Percentiles rank a stretch among this genome's conserved stretches.
Evolutionary conservation across 2,329 filamentous ascomycete genomes (phyloP).

Genomic region (Alternaria sp.): DNA sequence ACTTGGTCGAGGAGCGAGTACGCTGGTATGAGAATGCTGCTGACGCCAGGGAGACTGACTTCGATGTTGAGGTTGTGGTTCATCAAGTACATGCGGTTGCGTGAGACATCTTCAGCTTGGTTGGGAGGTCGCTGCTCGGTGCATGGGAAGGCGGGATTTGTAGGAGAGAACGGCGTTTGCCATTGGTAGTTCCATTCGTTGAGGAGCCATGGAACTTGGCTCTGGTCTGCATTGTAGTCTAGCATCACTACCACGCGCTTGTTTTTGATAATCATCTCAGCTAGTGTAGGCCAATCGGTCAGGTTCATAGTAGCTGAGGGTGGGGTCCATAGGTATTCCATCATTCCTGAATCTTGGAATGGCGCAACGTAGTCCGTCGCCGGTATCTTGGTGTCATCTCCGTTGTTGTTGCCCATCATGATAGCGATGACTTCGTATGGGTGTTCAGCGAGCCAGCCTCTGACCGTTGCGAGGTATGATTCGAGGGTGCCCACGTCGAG

Average conservation of each 20-base stretch:
- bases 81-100: constrained; percentile 76
- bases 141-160: constrained; percentile 76
- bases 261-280: constrained; percentile 59
- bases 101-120: constrained; percentile 60
- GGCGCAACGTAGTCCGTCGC: constrained; percentile 71
- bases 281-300: constrained; percentile 84
- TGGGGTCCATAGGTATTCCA: constrained; percentile 77
- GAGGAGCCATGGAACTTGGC: constrained; percentile 80
- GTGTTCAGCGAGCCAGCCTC: constrained; percentile 75
- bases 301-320: constrained; percentile 74
- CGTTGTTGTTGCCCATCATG: constrained; percentile 79
- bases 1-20: constrained; percentile 39
- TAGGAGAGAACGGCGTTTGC: constrained; percentile 88
- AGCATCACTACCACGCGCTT: constrained; percentile 48
- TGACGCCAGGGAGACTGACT: constrained; percentile 36
- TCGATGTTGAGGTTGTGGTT: constrained; percentile 91
- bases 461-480: constrained; percentile 74
- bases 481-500: constrained; percentile 83
- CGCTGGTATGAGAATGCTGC: constrained; percentile 54
- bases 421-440: constrained; percentile 91
- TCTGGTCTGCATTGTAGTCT: constrained; percentile 71
- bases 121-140: constrained; percentile 77
- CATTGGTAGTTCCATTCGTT: constrained; percentile 90
- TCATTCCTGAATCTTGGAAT: constrained; percentile 76
- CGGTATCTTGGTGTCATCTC: constrained; percentile 61